Conservation (phyloP, 2,329 filamentous ascomycete species). For the Pestalotiopsis sp. region DNA sequence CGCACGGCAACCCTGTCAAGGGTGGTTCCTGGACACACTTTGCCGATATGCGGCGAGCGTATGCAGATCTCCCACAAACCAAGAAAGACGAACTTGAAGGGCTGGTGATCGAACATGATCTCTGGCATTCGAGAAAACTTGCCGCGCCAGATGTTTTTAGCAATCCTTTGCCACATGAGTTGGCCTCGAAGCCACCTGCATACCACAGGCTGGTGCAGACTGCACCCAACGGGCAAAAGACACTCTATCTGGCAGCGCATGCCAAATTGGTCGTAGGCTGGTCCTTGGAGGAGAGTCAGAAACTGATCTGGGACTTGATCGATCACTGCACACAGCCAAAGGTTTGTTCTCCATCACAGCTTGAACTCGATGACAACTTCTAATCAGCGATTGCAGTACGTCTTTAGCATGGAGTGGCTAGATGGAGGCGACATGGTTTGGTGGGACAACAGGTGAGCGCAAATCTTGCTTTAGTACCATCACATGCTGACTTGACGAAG, state of each 20-base stretch:
- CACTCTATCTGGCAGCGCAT: constrained; percentile 27
- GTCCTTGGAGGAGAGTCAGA: constrained; percentile 24
- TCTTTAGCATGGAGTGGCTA: constrained; percentile 27
- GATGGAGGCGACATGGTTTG: constrained; percentile 27
- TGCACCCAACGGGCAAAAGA: constrained; percentile 25
- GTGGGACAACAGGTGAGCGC: constrained; percentile 26
- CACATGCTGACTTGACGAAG: constrained; percentile 8
- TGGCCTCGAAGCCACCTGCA: constrained; percentile 24
- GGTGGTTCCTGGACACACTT: constrained; percentile 24
- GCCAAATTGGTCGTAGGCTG: constrained; percentile 23
- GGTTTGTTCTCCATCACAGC: constrained; percentile 9
- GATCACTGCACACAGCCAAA: constrained; percentile 25
- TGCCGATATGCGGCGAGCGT: constrained; percentile 23
- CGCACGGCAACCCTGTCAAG: constrained; percentile 18
- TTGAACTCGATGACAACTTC: neutral
- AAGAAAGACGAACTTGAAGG: constrained; percentile 23
- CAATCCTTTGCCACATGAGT: constrained; percentile 19
- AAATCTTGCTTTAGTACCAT: neutral
- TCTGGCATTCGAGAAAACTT: constrained; percentile 23
- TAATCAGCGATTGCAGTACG: constrained; percentile 19
- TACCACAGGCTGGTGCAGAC: constrained; percentile 25
- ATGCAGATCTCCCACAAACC: constrained; percentile 22
- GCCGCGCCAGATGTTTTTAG: constrained; percentile 10
- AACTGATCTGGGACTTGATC: constrained; percentile 27
- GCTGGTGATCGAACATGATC: constrained; percentile 23